Evolutionary conservation across 768 basidiomycete species (phyloP).

Genomic region (Lactarius deliciosus): DNA sequence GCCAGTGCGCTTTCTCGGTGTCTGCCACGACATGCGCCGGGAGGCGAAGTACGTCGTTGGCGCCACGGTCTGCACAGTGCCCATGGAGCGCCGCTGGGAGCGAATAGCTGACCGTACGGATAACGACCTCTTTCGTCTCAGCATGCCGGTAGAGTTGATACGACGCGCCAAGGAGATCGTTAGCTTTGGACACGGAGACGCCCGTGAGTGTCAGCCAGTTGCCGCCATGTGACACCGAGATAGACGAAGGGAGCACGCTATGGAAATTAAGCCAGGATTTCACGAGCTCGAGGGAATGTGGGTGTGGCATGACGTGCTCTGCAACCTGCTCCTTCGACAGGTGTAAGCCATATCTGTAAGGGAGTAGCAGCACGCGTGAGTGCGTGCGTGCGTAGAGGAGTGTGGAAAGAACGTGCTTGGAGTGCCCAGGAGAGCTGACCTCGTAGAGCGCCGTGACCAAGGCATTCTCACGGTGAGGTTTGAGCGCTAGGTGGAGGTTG

Average conservation of each 20-base stretch:
- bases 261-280: neutral
- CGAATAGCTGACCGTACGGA: too few relatives aligned
- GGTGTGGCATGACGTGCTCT: neutral
- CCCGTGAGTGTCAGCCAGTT: too few relatives aligned
- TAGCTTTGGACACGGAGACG: neutral
- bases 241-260: neutral
- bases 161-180: neutral
- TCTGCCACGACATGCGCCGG: too few relatives aligned
- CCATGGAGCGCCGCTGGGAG: too few relatives aligned
- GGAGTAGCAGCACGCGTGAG: neutral
- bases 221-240: neutral
- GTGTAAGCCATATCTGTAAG: neutral
- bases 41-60: too few relatives aligned
- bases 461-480: neutral
- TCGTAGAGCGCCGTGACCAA: neutral
- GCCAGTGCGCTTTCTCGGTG: too few relatives aligned
- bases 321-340: neutral
- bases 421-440: neutral
- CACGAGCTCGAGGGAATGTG: neutral
- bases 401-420: neutral
- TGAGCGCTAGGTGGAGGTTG: neutral
- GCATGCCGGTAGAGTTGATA: too few relatives aligned
- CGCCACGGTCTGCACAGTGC: too few relatives aligned
- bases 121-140: too few relatives aligned
- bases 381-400: neutral